These are phyloP conservation scores for Cryptococcus sp. DNA, from an alignment of 1,284 basidiomycete species.

Conservation along the genomic window DNA sequence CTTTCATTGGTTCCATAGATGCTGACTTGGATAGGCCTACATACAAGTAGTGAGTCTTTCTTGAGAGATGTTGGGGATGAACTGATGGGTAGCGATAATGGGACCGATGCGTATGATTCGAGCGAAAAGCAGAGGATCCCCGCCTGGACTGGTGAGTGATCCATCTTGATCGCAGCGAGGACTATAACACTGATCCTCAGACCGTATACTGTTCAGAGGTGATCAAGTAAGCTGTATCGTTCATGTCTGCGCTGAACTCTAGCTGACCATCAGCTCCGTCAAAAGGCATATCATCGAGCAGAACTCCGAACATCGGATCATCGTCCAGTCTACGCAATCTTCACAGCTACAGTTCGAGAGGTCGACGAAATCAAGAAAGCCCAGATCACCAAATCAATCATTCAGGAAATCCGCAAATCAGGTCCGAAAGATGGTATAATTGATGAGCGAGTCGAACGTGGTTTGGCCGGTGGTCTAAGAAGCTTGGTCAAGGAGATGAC, in stretches of 20 bases:
- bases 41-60: constrained; percentile 47
- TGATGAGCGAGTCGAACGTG: constrained; percentile 17
- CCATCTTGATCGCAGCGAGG: background rate
- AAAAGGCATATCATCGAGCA: constrained; percentile 55
- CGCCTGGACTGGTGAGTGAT: constrained; percentile 80
- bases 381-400: constrained; percentile 60
- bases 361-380: constrained; percentile 73
- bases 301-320: constrained; percentile 89
- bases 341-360: constrained; percentile 69
- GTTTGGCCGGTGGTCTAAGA: constrained; percentile 16
- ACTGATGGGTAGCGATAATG: constrained; percentile 44
- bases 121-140: constrained; percentile 95
- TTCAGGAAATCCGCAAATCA: constrained; percentile 11
- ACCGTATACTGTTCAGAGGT: constrained; percentile 86
- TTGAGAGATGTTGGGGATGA: background rate
- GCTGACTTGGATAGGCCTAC: constrained; percentile 32
- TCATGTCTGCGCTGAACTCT: constrained; percentile 53
- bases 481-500: constrained; percentile 22
- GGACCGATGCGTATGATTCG: constrained; percentile 80
- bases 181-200: constrained; percentile 48
- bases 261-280: constrained; percentile 14
- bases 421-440: constrained; percentile 1
- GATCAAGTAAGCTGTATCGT: constrained; percentile 58
- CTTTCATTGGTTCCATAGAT: constrained; percentile 30
- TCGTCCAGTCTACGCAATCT: constrained; percentile 84